Percentiles rank a stretch among this genome's conserved stretches.
phyloP scores from a whole-genome alignment of 345 rosid species.

The Psidium guajava region DNA sequence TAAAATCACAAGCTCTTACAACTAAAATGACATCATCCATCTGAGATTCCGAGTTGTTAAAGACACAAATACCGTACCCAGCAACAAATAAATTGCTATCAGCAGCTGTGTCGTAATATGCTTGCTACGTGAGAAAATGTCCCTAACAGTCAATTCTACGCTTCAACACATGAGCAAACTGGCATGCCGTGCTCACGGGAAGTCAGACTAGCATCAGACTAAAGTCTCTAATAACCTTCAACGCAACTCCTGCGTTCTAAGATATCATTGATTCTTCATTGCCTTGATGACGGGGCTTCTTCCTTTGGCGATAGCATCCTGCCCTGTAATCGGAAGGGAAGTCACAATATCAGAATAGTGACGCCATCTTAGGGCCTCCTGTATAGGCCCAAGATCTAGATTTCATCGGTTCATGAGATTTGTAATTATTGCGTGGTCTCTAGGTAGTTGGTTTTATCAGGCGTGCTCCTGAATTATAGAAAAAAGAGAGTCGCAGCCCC shows the following conservation, averaged over 20 bases:
- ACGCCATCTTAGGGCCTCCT: neutral
- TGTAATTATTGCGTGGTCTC: neutral
- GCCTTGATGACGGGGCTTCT: conserved; percentile 22
- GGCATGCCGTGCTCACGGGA: neutral
- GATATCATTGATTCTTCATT: conserved; percentile 12
- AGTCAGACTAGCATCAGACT: neutral
- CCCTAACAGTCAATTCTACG: neutral
- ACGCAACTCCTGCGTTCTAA: neutral
- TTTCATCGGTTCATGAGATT: neutral
- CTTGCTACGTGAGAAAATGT: neutral
- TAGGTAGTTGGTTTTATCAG: neutral
- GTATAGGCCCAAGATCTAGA: neutral
- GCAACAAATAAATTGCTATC: neutral
- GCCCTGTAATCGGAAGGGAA: conserved; percentile 14
- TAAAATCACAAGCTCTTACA: neutral
- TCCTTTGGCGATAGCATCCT: conserved; percentile 16
- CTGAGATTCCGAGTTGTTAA: neutral
- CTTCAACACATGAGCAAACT: neutral
- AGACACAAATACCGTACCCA: neutral
- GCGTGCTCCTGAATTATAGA: neutral
- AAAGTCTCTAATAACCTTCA: neutral
- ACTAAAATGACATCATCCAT: neutral
- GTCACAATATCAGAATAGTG: conserved; percentile 16
- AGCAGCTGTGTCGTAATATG: neutral
- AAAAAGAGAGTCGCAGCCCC: conserved; percentile 8